These are phyloP conservation scores for Barbarea vulgaris DNA, from an alignment of 345 rosid species.

Conservation along the genomic window DNA sequence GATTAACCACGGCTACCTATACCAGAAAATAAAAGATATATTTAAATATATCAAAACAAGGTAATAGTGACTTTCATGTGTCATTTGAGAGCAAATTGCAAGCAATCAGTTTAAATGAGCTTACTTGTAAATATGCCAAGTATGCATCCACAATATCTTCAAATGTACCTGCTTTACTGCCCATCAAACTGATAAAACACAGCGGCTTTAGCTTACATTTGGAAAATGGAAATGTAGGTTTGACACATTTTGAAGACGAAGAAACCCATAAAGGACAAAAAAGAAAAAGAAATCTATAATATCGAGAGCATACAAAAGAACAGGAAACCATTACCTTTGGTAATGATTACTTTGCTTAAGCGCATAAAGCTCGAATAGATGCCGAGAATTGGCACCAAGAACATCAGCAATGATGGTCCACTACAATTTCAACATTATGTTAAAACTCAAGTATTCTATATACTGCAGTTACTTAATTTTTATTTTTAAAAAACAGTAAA, in stretches of 20 bases:
- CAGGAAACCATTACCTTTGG: slow-evolving; percentile 55
- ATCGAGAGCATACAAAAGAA: neutral
- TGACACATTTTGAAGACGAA: neutral
- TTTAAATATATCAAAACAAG: neutral
- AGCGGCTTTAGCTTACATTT: slow-evolving; percentile 10
- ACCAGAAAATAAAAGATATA: neutral
- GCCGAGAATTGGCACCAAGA: slow-evolving; percentile 85
- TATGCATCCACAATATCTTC: slow-evolving; percentile 94
- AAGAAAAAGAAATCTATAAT: neutral
- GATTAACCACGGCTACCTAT: slow-evolving; percentile 85
- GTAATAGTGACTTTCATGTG: neutral
- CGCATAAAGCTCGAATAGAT: slow-evolving; percentile 91
- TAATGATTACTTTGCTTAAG: slow-evolving; percentile 84
- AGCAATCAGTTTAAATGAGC: slow-evolving; percentile 24
- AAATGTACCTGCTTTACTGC: slow-evolving; percentile 62
- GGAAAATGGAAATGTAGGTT: neutral
- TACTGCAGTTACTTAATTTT: neutral
- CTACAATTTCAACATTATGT: slow-evolving; percentile 47
- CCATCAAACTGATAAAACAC: slow-evolving; percentile 60
- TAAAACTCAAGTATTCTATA: slow-evolving; percentile 18
- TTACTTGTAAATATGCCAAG: slow-evolving; percentile 85
- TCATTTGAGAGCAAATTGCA: slow-evolving; percentile 16
- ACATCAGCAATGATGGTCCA: slow-evolving; percentile 87
- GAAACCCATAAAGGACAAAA: neutral
- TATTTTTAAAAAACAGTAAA: neutral